phyloP scores from a whole-genome alignment of 768 basidiomycete genomes.

The Hygrocybe punicea region DNA sequence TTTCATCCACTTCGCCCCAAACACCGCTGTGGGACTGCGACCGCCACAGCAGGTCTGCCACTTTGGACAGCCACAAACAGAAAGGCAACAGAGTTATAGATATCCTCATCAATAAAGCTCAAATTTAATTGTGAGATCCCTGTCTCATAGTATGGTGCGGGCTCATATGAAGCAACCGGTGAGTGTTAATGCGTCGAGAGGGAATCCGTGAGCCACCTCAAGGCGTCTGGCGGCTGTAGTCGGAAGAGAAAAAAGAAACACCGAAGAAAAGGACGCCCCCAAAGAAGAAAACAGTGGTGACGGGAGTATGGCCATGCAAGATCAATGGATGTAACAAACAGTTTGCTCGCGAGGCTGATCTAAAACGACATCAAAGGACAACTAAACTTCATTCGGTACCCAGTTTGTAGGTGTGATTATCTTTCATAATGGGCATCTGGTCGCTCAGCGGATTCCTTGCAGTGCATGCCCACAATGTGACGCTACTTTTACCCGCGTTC shows the following conservation, averaged over 20 bases:
- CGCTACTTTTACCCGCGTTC: slow-evolving; percentile 73
- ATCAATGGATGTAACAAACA: slow-evolving; percentile 80
- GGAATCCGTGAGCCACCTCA: neutral
- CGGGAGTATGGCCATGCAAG: slow-evolving; percentile 72
- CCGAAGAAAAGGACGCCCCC: slow-evolving; percentile 20
- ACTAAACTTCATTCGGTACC: slow-evolving; percentile 75
- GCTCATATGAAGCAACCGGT: slow-evolving; percentile 8
- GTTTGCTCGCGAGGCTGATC: slow-evolving; percentile 77
- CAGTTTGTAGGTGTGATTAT: slow-evolving; percentile 52
- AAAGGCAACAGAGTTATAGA: neutral
- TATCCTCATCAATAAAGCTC: neutral
- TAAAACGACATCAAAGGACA: slow-evolving; percentile 78
- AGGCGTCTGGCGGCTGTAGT: neutral
- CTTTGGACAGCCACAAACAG: slow-evolving; percentile 4
- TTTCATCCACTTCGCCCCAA: neutral
- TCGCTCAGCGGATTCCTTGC: slow-evolving; percentile 13
- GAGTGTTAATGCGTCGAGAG: neutral
- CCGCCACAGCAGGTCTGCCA: neutral
- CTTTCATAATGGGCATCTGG: slow-evolving; percentile 9
- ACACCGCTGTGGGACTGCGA: neutral
- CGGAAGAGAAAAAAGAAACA: slow-evolving; percentile 21
- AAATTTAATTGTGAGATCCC: neutral
- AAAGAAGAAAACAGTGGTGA: slow-evolving; percentile 48
- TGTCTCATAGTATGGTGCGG: slow-evolving; percentile 1
- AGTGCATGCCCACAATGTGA: slow-evolving; percentile 79